phyloP scores from a whole-genome alignment of 768 basidiomycete genomes.

The Leccinum boreale region DNA sequence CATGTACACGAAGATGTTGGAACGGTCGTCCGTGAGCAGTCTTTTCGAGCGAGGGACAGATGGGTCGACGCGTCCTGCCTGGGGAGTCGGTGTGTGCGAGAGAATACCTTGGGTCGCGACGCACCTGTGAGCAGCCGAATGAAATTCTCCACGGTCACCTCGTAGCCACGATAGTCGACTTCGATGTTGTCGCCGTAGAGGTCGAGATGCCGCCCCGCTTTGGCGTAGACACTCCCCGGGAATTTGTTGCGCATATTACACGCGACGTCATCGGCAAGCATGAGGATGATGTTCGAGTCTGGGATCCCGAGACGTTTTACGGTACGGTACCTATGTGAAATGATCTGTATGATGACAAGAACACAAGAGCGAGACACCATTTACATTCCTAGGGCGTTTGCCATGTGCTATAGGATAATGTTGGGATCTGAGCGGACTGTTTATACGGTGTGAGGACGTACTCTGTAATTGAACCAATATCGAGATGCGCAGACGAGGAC shows the following conservation, averaged over 20 bases:
- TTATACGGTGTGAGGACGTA: constrained; percentile 30
- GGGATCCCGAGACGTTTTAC: constrained; percentile 98
- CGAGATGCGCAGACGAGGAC: constrained; percentile 91
- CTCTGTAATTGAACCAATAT: constrained; percentile 99
- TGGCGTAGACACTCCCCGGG: constrained; percentile 91
- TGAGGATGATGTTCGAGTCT: constrained; percentile 97
- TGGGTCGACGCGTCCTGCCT: constrained; percentile 73
- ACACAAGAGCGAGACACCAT: constrained; percentile 11
- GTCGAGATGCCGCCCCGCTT: constrained; percentile 75
- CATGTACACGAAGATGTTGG: constrained; percentile 97
- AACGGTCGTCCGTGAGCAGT: constrained; percentile 82
- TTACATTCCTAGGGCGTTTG: constrained; percentile 95
- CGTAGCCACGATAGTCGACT: constrained; percentile 97
- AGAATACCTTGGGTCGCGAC: constrained; percentile 16
- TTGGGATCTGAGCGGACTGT: not conserved
- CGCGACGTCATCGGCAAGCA: constrained; percentile 96
- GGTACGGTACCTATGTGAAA: constrained; percentile 79
- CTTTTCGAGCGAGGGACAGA: constrained; percentile 91
- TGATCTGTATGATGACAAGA: constrained; percentile 1
- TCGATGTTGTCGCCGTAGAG: constrained; percentile 96
- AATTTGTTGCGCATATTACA: constrained; percentile 93
- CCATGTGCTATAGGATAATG: constrained; percentile 76
- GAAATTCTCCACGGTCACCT: constrained; percentile 97
- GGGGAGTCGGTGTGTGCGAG: not conserved
- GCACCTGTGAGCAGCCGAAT: constrained; percentile 87